These are phyloP conservation scores for Aspergillus fumigatus DNA, from an alignment of 2,329 filamentous ascomycete genomes.

Conservation along the genomic window DNA sequence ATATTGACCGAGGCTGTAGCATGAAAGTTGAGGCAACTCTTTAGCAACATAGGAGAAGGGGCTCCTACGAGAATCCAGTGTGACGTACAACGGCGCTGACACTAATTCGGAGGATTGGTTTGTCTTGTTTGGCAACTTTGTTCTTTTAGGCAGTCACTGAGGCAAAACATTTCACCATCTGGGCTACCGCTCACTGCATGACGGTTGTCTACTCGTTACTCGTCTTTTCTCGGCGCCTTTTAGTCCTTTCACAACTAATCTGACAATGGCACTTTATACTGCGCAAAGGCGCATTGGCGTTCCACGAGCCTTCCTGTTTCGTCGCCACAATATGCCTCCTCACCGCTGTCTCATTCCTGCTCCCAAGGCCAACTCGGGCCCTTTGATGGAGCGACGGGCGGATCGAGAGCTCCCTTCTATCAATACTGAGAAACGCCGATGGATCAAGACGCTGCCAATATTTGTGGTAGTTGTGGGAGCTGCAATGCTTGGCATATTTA, in stretches of 20 bases:
- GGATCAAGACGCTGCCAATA: conserved; percentile 71
- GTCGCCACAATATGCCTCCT: conserved; percentile 10
- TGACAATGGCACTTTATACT: conserved; percentile 15
- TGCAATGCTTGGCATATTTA: conserved; percentile 86
- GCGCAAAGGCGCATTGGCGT: conserved; percentile 16
- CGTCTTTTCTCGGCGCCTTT: conserved; percentile 1
- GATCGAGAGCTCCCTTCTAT: conserved; percentile 50
- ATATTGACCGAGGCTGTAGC: neutral
- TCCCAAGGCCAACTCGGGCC: conserved; percentile 47
- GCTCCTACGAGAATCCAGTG: neutral
- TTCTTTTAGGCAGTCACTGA: conserved; percentile 11
- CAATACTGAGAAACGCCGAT: conserved; percentile 48
- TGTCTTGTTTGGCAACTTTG: conserved; percentile 25
- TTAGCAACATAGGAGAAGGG: neutral
- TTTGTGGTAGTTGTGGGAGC: conserved; percentile 69
- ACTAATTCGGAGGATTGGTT: conserved; percentile 13
- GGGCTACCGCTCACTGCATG: neutral
- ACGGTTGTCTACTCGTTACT: conserved; percentile 1
- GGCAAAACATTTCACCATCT: neutral
- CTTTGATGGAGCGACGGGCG: conserved; percentile 48
- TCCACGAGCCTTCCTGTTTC: conserved; percentile 10
- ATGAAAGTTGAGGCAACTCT: neutral
- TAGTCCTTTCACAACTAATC: neutral
- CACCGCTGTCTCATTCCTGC: conserved; percentile 48
- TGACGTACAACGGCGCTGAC: neutral